Evolutionary conservation across 768 basidiomycete genomes (phyloP), one percentile per base, ranked within the genome.

Genomic region (Termitomyces sp.): DNA sequence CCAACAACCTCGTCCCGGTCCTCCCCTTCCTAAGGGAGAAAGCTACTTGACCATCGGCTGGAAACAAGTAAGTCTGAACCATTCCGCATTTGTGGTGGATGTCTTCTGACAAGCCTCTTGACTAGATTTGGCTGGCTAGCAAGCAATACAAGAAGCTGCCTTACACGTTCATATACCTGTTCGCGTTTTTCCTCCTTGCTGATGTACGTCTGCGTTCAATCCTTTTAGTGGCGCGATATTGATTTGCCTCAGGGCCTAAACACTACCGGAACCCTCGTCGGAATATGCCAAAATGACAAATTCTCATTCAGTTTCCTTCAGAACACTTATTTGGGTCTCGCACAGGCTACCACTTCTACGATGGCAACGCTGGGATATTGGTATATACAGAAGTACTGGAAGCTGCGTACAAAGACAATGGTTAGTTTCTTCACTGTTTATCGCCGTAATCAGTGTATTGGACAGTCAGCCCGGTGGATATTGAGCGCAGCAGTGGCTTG

Each of bases 1-100:
- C 69, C 92, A 94, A 68, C 81, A 90, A 65, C 88, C 86, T n/a
- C 84, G 92, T 9, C 86, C 88, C 2, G 92, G 92, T 0, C 89
- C 91, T 53, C 72, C 84, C 13, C 73, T 94, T 22, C 92, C 92
- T 0, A 86, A 85, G 62, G 86, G 86, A 50, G 85, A 92, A 61
- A 80, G 70, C 58, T 94, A 93, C 64, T 59, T 92, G 28, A 90
- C 90, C 0, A 81, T 94, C 46, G 92, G 92, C 44, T 93, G 88
- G 87, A 92, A 89, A 66, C 90, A 92, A 76, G n/a, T n/a, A n/a
- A n/a, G 69, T 65, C 2, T 28, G 50, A 3, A 44, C 42, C 2
- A 46, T 40, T 45, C 13, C 33, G 56, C 35, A 46, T 47, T 3
- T 7, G 24, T 38, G 32, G 10, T 36, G 24, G 6, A 16, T 20